These are phyloP conservation scores for Clavispora santaluciae DNA, from an alignment of 805 yeast species.

Conservation along the genomic window DNA sequence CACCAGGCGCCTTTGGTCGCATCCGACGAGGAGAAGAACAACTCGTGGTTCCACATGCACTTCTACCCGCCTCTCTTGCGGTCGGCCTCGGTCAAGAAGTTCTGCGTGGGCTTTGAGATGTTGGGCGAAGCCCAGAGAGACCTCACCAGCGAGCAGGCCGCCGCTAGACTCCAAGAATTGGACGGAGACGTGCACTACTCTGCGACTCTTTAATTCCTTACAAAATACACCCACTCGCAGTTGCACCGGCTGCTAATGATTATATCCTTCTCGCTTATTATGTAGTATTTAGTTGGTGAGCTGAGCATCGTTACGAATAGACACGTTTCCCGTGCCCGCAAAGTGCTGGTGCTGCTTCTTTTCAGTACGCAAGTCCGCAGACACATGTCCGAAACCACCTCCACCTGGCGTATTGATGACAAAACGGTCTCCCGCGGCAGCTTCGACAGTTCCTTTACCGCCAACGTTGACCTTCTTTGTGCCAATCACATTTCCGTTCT, in stretches of 20 bases:
- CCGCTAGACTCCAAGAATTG: slow-evolving; percentile 44
- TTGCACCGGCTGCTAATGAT: background rate
- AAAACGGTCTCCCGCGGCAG: slow-evolving; percentile 36
- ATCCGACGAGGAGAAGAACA: slow-evolving; percentile 37
- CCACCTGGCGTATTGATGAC: slow-evolving; percentile 41
- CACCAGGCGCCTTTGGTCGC: slow-evolving; percentile 66
- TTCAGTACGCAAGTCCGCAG: background rate
- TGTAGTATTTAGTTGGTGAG: slow-evolving; percentile 27
- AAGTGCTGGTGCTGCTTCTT: slow-evolving; percentile 17
- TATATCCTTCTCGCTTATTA: background rate
- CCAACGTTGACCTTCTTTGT: slow-evolving; percentile 17
- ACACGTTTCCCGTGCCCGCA: slow-evolving; percentile 35
- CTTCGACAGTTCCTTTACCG: slow-evolving; percentile 19
- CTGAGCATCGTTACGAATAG: slow-evolving; percentile 28
- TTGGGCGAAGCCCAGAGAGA: slow-evolving; percentile 68
- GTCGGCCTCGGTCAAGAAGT: slow-evolving; percentile 70
- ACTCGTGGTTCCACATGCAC: slow-evolving; percentile 61
- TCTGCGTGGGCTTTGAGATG: slow-evolving; percentile 70
- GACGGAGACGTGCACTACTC: slow-evolving; percentile 33
- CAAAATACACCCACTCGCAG: background rate
- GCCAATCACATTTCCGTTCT: slow-evolving; percentile 19
- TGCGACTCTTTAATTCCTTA: background rate
- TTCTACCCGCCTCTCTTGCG: slow-evolving; percentile 75
- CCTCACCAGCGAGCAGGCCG: slow-evolving; percentile 65
- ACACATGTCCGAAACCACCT: slow-evolving; percentile 35